phyloP scores from a whole-genome alignment of 495 filamentous ascomycete species.

The Xylaria grammica region DNA sequence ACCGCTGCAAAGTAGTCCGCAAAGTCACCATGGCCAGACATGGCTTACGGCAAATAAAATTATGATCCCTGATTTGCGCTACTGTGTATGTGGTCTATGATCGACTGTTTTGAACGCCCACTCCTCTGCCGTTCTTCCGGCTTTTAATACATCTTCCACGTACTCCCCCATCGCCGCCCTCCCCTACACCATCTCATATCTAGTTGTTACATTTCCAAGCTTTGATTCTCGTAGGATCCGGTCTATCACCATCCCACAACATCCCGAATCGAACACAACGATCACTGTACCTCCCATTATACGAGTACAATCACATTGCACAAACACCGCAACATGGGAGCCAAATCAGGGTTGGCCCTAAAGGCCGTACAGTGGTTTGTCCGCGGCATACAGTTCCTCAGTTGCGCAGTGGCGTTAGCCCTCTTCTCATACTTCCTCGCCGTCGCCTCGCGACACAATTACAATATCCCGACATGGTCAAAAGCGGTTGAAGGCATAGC shows the following conservation, averaged over 20 bases:
- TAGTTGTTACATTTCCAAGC: not conserved
- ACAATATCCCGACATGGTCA: constrained; percentile 65
- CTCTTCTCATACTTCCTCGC: constrained; percentile 81
- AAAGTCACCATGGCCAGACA: no score
- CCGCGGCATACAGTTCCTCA: constrained; percentile 73
- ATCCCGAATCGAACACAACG: not conserved
- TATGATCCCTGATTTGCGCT: constrained; percentile 23
- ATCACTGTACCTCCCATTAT: not conserved
- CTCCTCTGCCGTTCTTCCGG: constrained; percentile 23
- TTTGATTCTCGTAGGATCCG: not conserved
- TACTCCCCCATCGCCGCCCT: not conserved
- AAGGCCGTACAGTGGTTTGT: constrained; percentile 67
- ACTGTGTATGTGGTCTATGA: constrained; percentile 29
- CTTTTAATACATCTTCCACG: constrained; percentile 22
- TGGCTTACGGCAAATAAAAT: constrained; percentile 12
- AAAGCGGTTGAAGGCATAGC: constrained; percentile 83
- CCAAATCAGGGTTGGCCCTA: constrained; percentile 59
- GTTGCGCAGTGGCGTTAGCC: constrained; percentile 72
- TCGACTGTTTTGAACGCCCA: constrained; percentile 17
- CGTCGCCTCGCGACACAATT: constrained; percentile 61
- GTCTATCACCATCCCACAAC: constrained; percentile 4
- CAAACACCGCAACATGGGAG: constrained; percentile 43
- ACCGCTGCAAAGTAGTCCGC: no score
- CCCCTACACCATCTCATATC: constrained; percentile 27
- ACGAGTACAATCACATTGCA: constrained; percentile 27